Percentiles rank a stretch among this genome's conserved stretches.
These are phyloP conservation scores for Xylaria longipes DNA, from an alignment of 495 filamentous ascomycete species.

Conservation along the genomic window DNA sequence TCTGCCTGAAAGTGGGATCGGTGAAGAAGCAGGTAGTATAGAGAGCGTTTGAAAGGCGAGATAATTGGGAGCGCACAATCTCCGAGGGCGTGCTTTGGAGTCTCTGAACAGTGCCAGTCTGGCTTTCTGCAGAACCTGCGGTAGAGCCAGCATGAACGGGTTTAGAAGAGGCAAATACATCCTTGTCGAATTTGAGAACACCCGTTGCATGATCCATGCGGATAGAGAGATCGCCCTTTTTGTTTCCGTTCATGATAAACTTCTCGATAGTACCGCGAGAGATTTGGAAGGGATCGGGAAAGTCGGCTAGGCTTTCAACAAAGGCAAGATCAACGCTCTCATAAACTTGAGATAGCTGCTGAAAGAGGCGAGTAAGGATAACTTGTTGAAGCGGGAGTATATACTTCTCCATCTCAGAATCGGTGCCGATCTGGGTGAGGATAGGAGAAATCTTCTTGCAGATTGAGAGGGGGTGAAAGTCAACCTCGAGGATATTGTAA, in stretches of 20 bases:
- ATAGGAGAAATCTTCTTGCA: slow-evolving; percentile 99
- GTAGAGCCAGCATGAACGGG: slow-evolving; percentile 84
- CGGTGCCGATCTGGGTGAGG: slow-evolving; percentile 88
- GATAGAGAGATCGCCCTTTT: slow-evolving; percentile 97
- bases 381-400: slow-evolving; percentile 95
- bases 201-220: slow-evolving; percentile 94
- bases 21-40: slow-evolving; percentile 95
- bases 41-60: slow-evolving; percentile 86
- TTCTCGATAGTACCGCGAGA: slow-evolving; percentile 93
- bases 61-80: slow-evolving; percentile 94
- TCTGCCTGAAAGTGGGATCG: slow-evolving; percentile 83
- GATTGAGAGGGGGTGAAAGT: slow-evolving; percentile 98
- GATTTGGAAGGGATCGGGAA: slow-evolving; percentile 97
- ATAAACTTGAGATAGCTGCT: slow-evolving; percentile 98
- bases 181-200: slow-evolving; percentile 94
- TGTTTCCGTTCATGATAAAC: slow-evolving; percentile 99
- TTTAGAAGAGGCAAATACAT: slow-evolving; percentile 97
- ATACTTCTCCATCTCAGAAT: slow-evolving; percentile 97
- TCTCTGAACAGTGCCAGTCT: slow-evolving; percentile 85
- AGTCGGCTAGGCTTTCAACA: slow-evolving; percentile 91
- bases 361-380: slow-evolving; percentile 96
- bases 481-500: slow-evolving; percentile 97
- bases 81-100: slow-evolving; percentile 97
- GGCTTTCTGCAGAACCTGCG: slow-evolving; percentile 87
- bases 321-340: slow-evolving; percentile 96